Conservation (phyloP, 108 stramenopile species). For the Cylindrotheca fusiformis region DNA sequence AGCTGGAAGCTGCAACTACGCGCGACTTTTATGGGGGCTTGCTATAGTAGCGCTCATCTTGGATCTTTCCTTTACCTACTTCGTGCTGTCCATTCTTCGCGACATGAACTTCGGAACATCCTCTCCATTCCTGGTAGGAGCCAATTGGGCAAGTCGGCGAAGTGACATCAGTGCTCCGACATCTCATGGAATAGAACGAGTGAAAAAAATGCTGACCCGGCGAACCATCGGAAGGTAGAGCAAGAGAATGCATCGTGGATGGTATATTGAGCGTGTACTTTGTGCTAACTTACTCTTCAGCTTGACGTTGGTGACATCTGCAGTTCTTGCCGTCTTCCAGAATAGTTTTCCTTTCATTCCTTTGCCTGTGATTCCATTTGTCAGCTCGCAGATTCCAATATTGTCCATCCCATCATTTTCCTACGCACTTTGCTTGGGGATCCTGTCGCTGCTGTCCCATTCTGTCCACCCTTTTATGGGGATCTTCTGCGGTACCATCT, state of each 20-base stretch:
- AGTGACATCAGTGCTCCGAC: no score
- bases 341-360: no score
- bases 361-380: neutral
- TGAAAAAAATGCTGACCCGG: conserved; percentile 10
- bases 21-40: neutral
- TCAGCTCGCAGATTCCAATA: neutral
- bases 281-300: no score
- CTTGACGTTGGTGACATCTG: neutral
- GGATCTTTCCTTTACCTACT: conserved; percentile 14
- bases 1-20: conserved; percentile 22
- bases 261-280: no score
- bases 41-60: conserved; percentile 11
- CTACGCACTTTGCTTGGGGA: conserved; percentile 14
- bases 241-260: no score
- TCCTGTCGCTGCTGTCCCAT: conserved; percentile 25
- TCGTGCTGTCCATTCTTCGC: conserved; percentile 15
- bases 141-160: no score
- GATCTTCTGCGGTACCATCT: conserved; percentile 31
- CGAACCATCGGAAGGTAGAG: conserved; percentile 21
- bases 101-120: conserved; percentile 9
- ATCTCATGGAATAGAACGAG: neutral
- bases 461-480: conserved; percentile 36
- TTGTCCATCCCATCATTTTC: conserved; percentile 7
- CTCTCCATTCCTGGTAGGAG: neutral
- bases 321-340: neutral